These are phyloP conservation scores for Decorospora gaudefroyi DNA, from an alignment of 2,329 filamentous ascomycete genomes.

Conservation along the genomic window DNA sequence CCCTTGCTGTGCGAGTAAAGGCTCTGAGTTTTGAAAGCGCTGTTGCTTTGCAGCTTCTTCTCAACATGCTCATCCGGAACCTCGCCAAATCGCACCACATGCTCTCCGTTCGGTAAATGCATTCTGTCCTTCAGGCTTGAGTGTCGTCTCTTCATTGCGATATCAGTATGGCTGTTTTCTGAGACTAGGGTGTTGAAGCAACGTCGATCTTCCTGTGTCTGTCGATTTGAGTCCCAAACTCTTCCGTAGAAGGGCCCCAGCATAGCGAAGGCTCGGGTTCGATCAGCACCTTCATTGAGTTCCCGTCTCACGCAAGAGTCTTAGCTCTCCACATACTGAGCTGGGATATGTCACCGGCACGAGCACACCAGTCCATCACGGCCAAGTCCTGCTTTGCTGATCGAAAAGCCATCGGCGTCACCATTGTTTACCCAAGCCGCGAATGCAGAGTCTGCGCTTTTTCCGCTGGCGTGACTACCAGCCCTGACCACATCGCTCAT, in stretches of 20 bases:
- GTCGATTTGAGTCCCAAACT: slow-evolving; percentile 18
- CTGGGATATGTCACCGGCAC: slow-evolving; percentile 20
- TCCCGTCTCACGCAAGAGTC: slow-evolving; percentile 16
- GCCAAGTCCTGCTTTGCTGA: slow-evolving; percentile 16
- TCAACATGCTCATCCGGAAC: slow-evolving; percentile 20
- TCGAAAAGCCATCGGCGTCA: slow-evolving; percentile 27
- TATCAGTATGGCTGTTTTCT: slow-evolving; percentile 2
- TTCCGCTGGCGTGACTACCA: background rate
- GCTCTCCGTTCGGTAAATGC: slow-evolving; percentile 29
- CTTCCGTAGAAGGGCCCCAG: slow-evolving; percentile 33
- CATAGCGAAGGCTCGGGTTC: slow-evolving; percentile 17
- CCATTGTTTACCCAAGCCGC: slow-evolving; percentile 13
- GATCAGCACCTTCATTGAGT: slow-evolving; percentile 18
- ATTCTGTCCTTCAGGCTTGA: slow-evolving; percentile 16
- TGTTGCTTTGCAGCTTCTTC: slow-evolving; percentile 22
- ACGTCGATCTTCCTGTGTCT: slow-evolving; percentile 11
- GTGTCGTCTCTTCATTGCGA: slow-evolving; percentile 6
- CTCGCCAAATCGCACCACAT: slow-evolving; percentile 21
- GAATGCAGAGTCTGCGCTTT: slow-evolving; percentile 10
- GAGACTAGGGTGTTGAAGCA: slow-evolving; percentile 7
- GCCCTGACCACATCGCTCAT: slow-evolving; percentile 12
- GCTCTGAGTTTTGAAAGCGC: slow-evolving; percentile 12
- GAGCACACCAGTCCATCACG: slow-evolving; percentile 6
- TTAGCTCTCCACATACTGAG: slow-evolving; percentile 19
- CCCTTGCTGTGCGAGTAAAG: slow-evolving; percentile 14